Evolutionary conservation across 768 basidiomycete genomes (phyloP).

Genomic region (Psilocybe azurescens): DNA sequence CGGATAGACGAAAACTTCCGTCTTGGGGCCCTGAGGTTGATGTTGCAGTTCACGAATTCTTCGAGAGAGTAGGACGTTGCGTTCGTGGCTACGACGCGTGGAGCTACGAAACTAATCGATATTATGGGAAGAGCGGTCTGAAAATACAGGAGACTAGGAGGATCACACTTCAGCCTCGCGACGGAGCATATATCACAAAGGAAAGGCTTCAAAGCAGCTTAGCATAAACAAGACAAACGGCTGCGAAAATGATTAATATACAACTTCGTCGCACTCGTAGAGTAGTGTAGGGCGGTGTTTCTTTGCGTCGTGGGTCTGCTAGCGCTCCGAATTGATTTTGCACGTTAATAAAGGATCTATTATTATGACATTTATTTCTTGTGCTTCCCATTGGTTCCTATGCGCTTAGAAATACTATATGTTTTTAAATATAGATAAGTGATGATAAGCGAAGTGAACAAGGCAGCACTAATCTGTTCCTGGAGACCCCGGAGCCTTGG

Average conservation of each 20-base stretch:
- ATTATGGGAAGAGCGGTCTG: constrained; percentile 39
- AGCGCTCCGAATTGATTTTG: too few relatives aligned
- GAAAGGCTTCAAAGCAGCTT: constrained; percentile 9
- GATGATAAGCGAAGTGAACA: too few relatives aligned
- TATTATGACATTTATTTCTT: too few relatives aligned
- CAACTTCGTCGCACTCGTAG: too few relatives aligned
- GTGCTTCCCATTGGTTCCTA: too few relatives aligned
- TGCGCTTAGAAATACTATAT: too few relatives aligned
- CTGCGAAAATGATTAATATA: constrained; percentile 8
- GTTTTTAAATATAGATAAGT: too few relatives aligned
- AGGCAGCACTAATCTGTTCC: too few relatives aligned
- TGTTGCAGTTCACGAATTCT: constrained; percentile 34
- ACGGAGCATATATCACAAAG: constrained; percentile 23
- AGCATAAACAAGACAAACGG: constrained; percentile 4
- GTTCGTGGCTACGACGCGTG: constrained; percentile 54
- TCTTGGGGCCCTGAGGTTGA: constrained; percentile 49
- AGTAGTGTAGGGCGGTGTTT: constrained; percentile 4
- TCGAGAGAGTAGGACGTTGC: constrained; percentile 56
- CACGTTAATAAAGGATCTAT: too few relatives aligned
- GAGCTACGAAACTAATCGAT: constrained; percentile 54
- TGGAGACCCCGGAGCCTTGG: too few relatives aligned
- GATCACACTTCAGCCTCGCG: constrained; percentile 17
- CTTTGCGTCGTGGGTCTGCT: not conserved
- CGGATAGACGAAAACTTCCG: constrained; percentile 38
- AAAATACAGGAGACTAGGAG: constrained; percentile 21